Evolutionary conservation across 768 basidiomycete species (phyloP), one percentile per base, ranked within the genome.

Genomic region (Pisolithus tinctorius): DNA sequence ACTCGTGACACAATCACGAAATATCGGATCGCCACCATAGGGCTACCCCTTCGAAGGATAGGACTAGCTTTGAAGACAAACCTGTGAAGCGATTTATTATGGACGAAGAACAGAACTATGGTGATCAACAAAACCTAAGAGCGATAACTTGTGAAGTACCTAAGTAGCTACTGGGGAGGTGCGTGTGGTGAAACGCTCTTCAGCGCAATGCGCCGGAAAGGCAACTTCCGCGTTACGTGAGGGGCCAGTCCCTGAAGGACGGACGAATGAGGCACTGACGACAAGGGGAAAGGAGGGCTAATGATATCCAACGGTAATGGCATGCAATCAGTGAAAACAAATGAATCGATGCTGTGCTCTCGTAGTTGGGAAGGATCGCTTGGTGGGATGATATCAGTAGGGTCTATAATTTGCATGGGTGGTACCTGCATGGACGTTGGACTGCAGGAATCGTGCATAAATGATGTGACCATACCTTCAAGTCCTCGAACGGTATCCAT

Each of bases 181-280:
- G 5, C 11, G 13, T 34, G 34, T 34, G 34, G 34, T 34, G 13
- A 34, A 34, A 34, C 34, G 34, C 13, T 34, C 34, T 34, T 34
- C 34, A 5, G 14, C 34, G 34, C 4, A 5, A 34, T 4, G 13
- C 11, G 14, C 34, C 34, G 11, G 34, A 34, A 34, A 23, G 39
- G 30, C 2, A 34, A 14, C 30, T 43, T 51, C 27, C 17, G 29
- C 31, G 38, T 36, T 16, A 39, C 31, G 20, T 46, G 29, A 45
- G 31, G 65, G 63, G 27, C 65, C 48, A 34, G 71, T 47, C 29
- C 49, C 16, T 69, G 70, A 7, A 73, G 69, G 20, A 67, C 56
- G 17, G 70, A 67, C 25, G 70, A 71, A 50, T 65, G 65, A 17
- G 73, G 75, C 63, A 72, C 67, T 34, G 69, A 69, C 27, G 67